Evolutionary conservation across 2,329 filamentous ascomycete genomes (phyloP), one percentile per base, ranked within the genome.

Genomic region (Aspergillus versicolor): DNA sequence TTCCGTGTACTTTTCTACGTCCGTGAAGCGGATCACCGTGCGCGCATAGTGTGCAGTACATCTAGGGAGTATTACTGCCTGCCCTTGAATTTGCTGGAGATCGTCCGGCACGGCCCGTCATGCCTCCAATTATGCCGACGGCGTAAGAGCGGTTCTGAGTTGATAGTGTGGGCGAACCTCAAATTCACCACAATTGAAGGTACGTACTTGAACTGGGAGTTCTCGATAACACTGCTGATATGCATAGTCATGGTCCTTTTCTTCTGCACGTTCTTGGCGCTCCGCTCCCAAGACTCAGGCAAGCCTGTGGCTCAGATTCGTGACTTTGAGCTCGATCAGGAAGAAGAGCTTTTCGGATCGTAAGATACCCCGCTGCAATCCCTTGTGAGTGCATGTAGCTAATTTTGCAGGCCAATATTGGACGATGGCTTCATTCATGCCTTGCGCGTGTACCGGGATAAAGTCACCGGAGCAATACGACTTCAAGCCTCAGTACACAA

Each of bases 181-280:
- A 79, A 81, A 32, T 86, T 86, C 67, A 72, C 74, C 5, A 72
- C 79, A 4, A 81, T 84, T 55, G 84, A 86, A 68, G 74, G 82
- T 82, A 72, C 52, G 70, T 34, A 12, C 9, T 44, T 52, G 37
- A 38, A 27, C n/a, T 6, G 21, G 6, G 24, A 4, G 11, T 21
- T 37, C 2, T 22, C 15, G 21, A 12, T 12, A 9, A 12, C 9
- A 19, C 9, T 6, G 44, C 56, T 63, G 34, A 63, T 43, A 8
- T 17, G 17, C 7, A 30, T 45, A 83, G 80, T 76, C 47, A 80
- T 86, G 78, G 80, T 83, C 3, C 66, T 84, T 1, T 85, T 86
- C 68, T 84, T 82, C 66, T 81, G 77, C 59, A 81, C 80, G 0
- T 80, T 84, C 54, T 68, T 85, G 9, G 82, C 83, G 0, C 78